Percentiles rank a stretch among this genome's conserved stretches.
phyloP scores from a whole-genome alignment of 2,329 filamentous ascomycete genomes.

The Fusarium sp. region DNA sequence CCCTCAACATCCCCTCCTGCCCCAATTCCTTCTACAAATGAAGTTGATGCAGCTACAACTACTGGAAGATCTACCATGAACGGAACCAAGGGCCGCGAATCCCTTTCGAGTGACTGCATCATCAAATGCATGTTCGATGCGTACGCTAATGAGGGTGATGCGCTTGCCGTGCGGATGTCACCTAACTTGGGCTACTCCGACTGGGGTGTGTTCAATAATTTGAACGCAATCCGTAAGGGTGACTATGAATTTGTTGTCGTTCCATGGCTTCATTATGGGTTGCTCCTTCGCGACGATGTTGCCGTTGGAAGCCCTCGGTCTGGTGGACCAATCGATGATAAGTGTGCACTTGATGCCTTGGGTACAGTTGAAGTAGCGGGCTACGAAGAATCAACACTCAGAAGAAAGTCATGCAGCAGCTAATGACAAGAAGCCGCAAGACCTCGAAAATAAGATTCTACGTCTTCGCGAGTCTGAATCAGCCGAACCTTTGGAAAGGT shows the following conservation, averaged over 20 bases:
- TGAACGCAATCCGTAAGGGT: too few species aligned
- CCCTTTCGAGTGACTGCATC: not conserved
- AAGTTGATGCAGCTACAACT: too few species aligned
- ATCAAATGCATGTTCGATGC: not conserved
- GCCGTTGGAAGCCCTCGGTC: not conserved
- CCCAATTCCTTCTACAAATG: too few species aligned
- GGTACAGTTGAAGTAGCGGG: fast-evolving
- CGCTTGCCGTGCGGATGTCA: not conserved
- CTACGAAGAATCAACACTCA: not conserved
- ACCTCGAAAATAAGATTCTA: too few species aligned
- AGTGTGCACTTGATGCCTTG: not conserved
- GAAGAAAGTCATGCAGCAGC: too few species aligned
- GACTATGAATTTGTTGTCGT: not conserved
- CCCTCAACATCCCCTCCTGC: too few species aligned
- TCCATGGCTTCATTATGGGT: fast-evolving
- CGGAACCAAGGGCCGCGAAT: not conserved
- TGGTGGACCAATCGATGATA: not conserved
- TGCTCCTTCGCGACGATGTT: not conserved
- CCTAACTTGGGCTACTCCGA: too few species aligned
- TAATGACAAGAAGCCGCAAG: too few species aligned
- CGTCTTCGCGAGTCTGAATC: too few species aligned
- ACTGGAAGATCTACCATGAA: not conserved
- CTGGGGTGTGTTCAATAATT: fast-evolving
- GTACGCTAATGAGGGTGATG: not conserved
- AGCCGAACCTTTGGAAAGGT: too few species aligned